phyloP scores from a whole-genome alignment of 345 rosid species.

The Pugionium dolabratum region DNA sequence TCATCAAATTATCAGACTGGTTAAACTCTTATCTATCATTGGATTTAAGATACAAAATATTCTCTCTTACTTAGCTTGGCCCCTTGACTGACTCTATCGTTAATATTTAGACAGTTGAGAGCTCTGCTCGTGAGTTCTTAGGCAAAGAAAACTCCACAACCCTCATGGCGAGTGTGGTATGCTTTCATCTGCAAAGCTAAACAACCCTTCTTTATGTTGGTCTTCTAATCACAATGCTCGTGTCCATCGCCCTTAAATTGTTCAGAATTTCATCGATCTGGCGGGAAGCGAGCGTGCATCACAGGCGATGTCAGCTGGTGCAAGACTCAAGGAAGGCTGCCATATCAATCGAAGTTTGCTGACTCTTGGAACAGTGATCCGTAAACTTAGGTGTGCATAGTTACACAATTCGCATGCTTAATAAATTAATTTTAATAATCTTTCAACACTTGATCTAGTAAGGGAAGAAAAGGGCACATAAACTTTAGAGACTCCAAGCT shows the following conservation, averaged over 20 bases:
- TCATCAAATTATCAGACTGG: slow-evolving; percentile 95
- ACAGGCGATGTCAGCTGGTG: slow-evolving; percentile 80
- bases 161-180: slow-evolving; percentile 92
- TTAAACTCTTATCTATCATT: slow-evolving; percentile 32
- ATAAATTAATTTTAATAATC: neutral
- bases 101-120: slow-evolving; percentile 76
- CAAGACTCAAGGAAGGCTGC: slow-evolving; percentile 96
- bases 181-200: slow-evolving; percentile 22
- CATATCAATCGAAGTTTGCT: slow-evolving; percentile 94
- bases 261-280: slow-evolving; percentile 90
- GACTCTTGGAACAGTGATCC: slow-evolving; percentile 91
- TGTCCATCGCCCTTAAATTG: neutral
- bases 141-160: slow-evolving; percentile 92
- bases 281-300: slow-evolving; percentile 99
- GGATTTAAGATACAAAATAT: slow-evolving; percentile 5
- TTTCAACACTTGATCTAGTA: slow-evolving; percentile 48
- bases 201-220: neutral
- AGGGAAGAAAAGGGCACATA: slow-evolving; percentile 90
- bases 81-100: slow-evolving; percentile 12
- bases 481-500: slow-evolving; percentile 97
- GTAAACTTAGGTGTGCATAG: slow-evolving; percentile 80
- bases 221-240: neutral
- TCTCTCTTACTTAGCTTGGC: slow-evolving; percentile 15
- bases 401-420: slow-evolving; percentile 7
- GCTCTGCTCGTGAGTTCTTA: slow-evolving; percentile 92